Base-by-base conservation (phyloP, 495 filamentous ascomycete species). In the Podospora anserina region DNA sequence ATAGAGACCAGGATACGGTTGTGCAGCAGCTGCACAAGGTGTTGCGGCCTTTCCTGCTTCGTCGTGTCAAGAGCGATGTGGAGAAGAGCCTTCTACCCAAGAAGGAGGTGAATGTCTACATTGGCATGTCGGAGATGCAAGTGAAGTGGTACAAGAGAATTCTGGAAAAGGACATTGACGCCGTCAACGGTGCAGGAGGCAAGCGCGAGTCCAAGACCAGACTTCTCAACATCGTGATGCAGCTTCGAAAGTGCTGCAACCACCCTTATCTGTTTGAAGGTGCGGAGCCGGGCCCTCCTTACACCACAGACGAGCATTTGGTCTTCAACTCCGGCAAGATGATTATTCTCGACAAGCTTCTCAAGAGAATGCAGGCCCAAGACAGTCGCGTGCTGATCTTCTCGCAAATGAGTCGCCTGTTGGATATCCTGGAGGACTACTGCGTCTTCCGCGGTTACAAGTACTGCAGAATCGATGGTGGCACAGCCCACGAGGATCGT, bases 141-240 rank as follows among this genome's bases (percentile, higher is more conserved):
- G 88, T 97, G 62, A 97, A 93, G 74, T 99, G 96, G 96, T 99
- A 99, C 72, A 89, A 97, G 78, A 98, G 97, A 80, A 98, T 99
- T 70, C 83, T 99, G 4, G 96, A 98, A 78, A 98, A 98, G 79
- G 96, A 99, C 76, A 99, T 99, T 66, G 96, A 98, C 74, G 96
- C 96, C 15, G 96, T 99, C 69, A 99, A 99, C 71, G 96, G 96
- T 59, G 96, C 96, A 30, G 92, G 89, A 66, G 95, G 96, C 23
- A 98, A 97, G 80, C 89, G 91, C 63, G 96, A 99, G 77, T 97
- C 94, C n/a, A 99, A 99, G 82, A 98, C 96, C 5, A 88, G 96
- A 57, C 86, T 99, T n/a, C 84, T 99, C 69, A 99, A 99, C 81
- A 99, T 99, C 76, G 96, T 99, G 69, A 99, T 99, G 96, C 96